Percentiles rank a stretch among this genome's conserved stretches.
These are phyloP conservation scores for Cercospora sp. DNA, from an alignment of 2,329 filamentous ascomycete species.

Conservation along the genomic window DNA sequence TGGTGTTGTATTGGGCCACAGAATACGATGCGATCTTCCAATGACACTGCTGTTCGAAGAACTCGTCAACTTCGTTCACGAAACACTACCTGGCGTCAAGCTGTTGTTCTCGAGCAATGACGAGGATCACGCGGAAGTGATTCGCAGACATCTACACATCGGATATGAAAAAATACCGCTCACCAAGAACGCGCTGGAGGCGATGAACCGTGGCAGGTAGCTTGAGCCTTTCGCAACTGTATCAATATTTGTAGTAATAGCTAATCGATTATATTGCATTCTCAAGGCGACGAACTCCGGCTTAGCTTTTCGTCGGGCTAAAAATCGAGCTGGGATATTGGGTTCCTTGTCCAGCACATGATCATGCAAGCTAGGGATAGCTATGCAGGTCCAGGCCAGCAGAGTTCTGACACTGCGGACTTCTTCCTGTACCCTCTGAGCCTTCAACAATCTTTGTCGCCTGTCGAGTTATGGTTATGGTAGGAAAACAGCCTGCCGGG, in stretches of 20 bases:
- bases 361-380: neutral
- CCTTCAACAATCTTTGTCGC: neutral
- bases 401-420: too few relatives aligned
- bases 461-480: neutral
- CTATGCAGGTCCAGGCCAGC: neutral
- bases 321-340: neutral
- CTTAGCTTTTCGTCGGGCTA: neutral
- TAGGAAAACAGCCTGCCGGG: neutral
- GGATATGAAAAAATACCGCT: conserved; percentile 8
- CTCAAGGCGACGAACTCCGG: neutral
- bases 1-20: conserved; percentile 1
- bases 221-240: neutral
- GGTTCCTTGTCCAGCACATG: neutral
- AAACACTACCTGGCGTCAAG: conserved; percentile 8
- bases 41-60: conserved; percentile 13
- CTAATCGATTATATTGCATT: neutral
- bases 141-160: conserved; percentile 3
- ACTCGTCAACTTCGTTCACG: conserved; percentile 10
- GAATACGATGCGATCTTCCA: neutral
- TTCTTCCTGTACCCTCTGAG: too few relatives aligned
- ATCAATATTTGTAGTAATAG: conserved; percentile 1
- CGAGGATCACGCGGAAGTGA: conserved; percentile 1
- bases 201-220: conserved; percentile 7
- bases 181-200: conserved; percentile 6
- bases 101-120: conserved; percentile 9